Evolutionary conservation across 2,329 filamentous ascomycete species (phyloP).

Genomic region (Zasmidium citrigriseum): DNA sequence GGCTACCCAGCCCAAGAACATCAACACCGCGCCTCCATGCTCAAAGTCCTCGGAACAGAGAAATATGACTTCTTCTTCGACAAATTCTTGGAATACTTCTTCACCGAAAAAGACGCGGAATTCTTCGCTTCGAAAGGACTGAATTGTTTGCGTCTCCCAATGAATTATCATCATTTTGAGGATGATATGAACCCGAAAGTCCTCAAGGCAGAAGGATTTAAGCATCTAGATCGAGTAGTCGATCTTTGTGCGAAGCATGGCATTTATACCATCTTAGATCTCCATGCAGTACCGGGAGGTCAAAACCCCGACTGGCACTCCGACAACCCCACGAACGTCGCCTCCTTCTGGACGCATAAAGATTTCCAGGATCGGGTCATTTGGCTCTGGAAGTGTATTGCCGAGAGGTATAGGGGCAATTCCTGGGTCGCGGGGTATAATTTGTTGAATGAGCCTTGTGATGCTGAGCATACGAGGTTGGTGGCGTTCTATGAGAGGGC

Average conservation of each 20-base stretch:
- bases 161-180: conserved; percentile 62
- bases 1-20: conserved; percentile 62
- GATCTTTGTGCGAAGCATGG: conserved; percentile 49
- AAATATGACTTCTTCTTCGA: conserved; percentile 64
- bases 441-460: conserved; percentile 54
- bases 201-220: conserved; percentile 51
- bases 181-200: conserved; percentile 52
- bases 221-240: conserved; percentile 52
- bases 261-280: conserved; percentile 53
- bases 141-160: conserved; percentile 61
- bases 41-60: conserved; percentile 55
- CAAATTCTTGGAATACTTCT: conserved; percentile 59
- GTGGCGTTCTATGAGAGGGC: conserved; percentile 50
- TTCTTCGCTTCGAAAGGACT: conserved; percentile 59
- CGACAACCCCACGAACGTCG: conserved; percentile 48
- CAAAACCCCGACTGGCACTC: conserved; percentile 56
- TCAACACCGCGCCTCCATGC: conserved; percentile 57
- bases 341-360: conserved; percentile 54
- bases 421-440: conserved; percentile 55
- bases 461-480: conserved; percentile 49
- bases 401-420: conserved; percentile 47
- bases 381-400: conserved; percentile 53
- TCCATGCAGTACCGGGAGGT: conserved; percentile 52
- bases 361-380: conserved; percentile 53
- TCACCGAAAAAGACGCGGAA: conserved; percentile 58